phyloP scores from a whole-genome alignment of 2,329 filamentous ascomycete genomes.

The Hymenoscyphus occultus region DNA sequence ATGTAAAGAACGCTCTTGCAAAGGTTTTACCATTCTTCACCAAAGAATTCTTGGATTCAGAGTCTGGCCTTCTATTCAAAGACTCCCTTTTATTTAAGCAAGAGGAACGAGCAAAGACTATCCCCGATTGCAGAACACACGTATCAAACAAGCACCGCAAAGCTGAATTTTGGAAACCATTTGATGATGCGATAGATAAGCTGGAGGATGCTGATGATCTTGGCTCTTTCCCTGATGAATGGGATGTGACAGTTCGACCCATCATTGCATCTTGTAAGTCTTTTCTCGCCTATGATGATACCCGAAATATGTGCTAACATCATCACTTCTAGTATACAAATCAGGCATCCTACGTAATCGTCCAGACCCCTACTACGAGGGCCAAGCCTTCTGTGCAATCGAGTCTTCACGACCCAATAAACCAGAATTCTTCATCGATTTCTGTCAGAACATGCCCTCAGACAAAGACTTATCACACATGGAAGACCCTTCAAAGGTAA shows the following conservation, averaged over 20 bases:
- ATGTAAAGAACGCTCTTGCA: conserved; percentile 39
- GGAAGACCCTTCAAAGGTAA: conserved; percentile 37
- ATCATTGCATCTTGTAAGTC: conserved; percentile 40
- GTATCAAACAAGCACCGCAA: conserved; percentile 40
- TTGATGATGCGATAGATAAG: conserved; percentile 32
- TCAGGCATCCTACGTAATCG: conserved; percentile 43
- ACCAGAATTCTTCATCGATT: conserved; percentile 46
- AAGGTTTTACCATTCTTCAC: conserved; percentile 42
- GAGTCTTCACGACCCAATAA: conserved; percentile 37
- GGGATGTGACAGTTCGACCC: conserved; percentile 42
- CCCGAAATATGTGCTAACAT: neutral
- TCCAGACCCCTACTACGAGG: conserved; percentile 33
- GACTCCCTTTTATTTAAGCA: conserved; percentile 41
- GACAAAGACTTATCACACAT: conserved; percentile 32
- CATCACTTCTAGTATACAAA: conserved; percentile 41
- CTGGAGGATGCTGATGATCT: conserved; percentile 32
- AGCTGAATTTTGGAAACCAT: conserved; percentile 39
- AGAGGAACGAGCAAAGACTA: conserved; percentile 38
- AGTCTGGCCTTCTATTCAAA: conserved; percentile 37
- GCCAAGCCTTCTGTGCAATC: conserved; percentile 39
- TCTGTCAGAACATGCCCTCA: conserved; percentile 29
- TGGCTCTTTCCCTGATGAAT: conserved; percentile 38
- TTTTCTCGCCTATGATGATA: neutral
- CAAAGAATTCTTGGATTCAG: conserved; percentile 38
- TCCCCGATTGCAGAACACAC: conserved; percentile 40